These are phyloP conservation scores for Claviceps digitariae DNA, from an alignment of 2,329 filamentous ascomycete species.

Conservation along the genomic window DNA sequence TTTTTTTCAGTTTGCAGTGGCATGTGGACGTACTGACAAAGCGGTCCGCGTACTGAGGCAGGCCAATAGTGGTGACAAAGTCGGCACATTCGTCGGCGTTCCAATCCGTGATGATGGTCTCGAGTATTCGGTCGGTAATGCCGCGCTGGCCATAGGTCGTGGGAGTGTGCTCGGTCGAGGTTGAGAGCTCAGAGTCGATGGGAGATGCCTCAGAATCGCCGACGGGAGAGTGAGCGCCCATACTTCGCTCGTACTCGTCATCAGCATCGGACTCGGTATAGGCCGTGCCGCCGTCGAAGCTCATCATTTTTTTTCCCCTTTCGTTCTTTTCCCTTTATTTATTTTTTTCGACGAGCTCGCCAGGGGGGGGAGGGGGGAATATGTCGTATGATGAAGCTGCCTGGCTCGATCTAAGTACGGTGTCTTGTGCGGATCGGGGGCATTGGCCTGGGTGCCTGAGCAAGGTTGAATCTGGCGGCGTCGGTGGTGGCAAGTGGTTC, in stretches of 20 bases:
- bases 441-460: neutral
- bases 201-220: constrained; percentile 57
- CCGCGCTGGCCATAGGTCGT: constrained; percentile 60
- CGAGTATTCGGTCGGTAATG: constrained; percentile 53
- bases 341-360: constrained; percentile 5
- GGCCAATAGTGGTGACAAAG: constrained; percentile 66
- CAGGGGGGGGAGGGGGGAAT: neutral
- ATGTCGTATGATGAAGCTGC: neutral
- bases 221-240: constrained; percentile 53
- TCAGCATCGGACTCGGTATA: constrained; percentile 73
- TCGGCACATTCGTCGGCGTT: constrained; percentile 79
- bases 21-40: constrained; percentile 57
- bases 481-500: neutral
- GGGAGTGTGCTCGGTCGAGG: constrained; percentile 59
- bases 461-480: neutral
- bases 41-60: constrained; percentile 68
- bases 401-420: neutral
- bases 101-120: constrained; percentile 68
- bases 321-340: neutral
- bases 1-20: neutral
- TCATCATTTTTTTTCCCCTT: constrained; percentile 27
- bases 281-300: constrained; percentile 51
- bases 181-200: constrained; percentile 59
- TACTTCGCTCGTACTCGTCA: constrained; percentile 69
- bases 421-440: neutral